phyloP scores from a whole-genome alignment of 164 flowering plant species.

The Kingdonia uniflora region DNA sequence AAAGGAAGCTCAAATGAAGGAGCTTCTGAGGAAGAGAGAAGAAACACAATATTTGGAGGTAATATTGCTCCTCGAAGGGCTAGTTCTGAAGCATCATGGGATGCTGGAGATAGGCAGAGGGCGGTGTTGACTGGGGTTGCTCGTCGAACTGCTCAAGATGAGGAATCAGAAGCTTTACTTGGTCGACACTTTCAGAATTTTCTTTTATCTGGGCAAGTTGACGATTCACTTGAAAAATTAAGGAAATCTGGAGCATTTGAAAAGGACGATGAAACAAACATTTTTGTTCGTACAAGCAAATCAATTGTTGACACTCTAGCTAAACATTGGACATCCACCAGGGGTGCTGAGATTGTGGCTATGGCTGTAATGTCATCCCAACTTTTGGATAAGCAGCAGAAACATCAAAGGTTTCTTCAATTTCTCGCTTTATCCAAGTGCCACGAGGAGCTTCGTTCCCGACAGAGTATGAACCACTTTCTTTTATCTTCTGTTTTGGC shows the following conservation, averaged over 20 bases:
- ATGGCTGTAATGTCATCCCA: constrained; percentile 64
- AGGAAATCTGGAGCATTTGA: constrained; percentile 68
- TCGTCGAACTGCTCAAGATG: constrained; percentile 62
- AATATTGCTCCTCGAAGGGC: constrained; percentile 58
- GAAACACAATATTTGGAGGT: constrained; percentile 39
- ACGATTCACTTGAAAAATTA: constrained; percentile 60
- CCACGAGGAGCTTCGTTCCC: constrained; percentile 78
- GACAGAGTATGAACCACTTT: constrained; percentile 55
- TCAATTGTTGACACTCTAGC: constrained; percentile 86
- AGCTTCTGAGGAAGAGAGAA: constrained; percentile 52
- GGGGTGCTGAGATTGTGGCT: constrained; percentile 84
- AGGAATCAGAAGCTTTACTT: constrained; percentile 84
- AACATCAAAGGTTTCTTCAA: constrained; percentile 77
- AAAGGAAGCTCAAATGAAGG: constrained; percentile 85
- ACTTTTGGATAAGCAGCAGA: constrained; percentile 84
- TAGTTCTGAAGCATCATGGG: constrained; percentile 64
- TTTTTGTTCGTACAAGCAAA: constrained; percentile 73
- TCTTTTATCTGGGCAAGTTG: constrained; percentile 60
- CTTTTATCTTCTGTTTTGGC: background rate
- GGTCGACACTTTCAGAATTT: constrained; percentile 72
- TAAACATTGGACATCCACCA: constrained; percentile 96
- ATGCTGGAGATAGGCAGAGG: constrained; percentile 49
- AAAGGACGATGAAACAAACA: constrained; percentile 77
- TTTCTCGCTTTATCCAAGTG: constrained; percentile 93
- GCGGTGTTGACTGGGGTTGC: constrained; percentile 33